A percentile compares a stretch with the other conserved stretches of the same genome.
Evolutionary conservation across 2,329 filamentous ascomycete genomes (phyloP).

Genomic region (Colletotrichum musae): DNA sequence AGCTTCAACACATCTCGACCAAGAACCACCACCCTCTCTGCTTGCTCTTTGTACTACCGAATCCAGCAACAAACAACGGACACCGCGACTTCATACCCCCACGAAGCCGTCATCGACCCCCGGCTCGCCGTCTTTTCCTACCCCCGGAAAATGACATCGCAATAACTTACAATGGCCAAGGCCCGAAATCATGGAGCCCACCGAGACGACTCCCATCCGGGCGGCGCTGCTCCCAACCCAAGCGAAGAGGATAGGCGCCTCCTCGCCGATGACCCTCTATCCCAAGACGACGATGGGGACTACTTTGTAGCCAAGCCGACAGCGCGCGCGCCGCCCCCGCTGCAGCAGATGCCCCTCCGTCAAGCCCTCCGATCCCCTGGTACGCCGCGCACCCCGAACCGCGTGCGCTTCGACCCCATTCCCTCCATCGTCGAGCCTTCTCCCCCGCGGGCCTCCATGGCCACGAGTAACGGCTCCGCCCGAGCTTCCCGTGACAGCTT

Average conservation of each 20-base stretch:
- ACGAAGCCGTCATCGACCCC: background rate
- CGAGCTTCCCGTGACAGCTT: constrained; percentile 39
- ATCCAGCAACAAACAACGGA: constrained; percentile 4
- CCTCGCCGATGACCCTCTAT: constrained; percentile 43
- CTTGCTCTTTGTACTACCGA: background rate
- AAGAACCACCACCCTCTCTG: background rate
- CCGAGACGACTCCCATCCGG: constrained; percentile 39
- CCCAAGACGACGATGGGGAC: constrained; percentile 37
- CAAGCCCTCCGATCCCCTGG: constrained; percentile 45
- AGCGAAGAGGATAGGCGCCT: constrained; percentile 45
- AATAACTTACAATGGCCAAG: constrained; percentile 44
- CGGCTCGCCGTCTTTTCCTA: background rate
- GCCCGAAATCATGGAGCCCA: constrained; percentile 42
- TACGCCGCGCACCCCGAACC: constrained; percentile 76
- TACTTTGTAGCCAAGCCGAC: constrained; percentile 28
- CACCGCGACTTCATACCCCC: constrained; percentile 1
- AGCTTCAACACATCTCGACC: background rate
- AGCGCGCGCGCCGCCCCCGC: constrained; percentile 12
- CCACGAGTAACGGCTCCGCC: constrained; percentile 35
- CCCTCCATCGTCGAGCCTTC: constrained; percentile 57
- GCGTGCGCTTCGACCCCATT: constrained; percentile 80
- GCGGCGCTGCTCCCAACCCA: constrained; percentile 28
- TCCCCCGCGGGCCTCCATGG: constrained; percentile 35
- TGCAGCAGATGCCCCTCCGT: constrained; percentile 9
- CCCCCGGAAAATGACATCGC: constrained; percentile 41